Evolutionary conservation across 768 basidiomycete species (phyloP).

Genomic region (Calocybe indica): DNA sequence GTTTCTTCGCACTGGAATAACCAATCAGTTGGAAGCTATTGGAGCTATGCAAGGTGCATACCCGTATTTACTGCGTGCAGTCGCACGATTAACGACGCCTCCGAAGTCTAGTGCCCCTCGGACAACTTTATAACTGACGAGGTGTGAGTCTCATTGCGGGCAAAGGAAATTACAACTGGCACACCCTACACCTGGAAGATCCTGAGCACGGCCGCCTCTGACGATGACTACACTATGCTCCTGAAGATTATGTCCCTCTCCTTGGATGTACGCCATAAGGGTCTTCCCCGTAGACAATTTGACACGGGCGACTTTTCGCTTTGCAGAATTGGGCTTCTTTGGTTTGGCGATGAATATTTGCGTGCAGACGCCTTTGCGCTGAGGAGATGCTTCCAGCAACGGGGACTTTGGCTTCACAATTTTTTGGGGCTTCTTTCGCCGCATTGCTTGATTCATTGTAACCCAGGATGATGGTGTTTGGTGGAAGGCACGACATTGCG

Average conservation of each 20-base stretch:
- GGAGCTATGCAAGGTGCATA: conserved; percentile 24
- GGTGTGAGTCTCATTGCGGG: not conserved
- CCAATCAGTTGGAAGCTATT: too few relatives aligned
- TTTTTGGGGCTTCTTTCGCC: conserved; percentile 59
- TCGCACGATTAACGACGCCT: conserved; percentile 79
- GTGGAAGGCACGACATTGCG: conserved; percentile 52
- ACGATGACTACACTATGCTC: conserved; percentile 95
- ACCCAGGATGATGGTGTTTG: conserved; percentile 47
- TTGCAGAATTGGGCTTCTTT: conserved; percentile 98
- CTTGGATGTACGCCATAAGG: conserved; percentile 90
- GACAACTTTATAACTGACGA: conserved; percentile 84
- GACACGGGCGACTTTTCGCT: conserved; percentile 93
- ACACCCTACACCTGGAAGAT: conserved; percentile 95
- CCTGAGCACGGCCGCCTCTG: conserved; percentile 93
- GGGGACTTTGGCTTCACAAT: conserved; percentile 65
- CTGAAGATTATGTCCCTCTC: conserved; percentile 97
- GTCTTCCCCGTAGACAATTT: conserved; percentile 87
- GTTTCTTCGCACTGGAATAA: conserved; percentile 68
- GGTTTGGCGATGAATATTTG: conserved; percentile 78
- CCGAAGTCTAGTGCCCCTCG: conserved; percentile 89
- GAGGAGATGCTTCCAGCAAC: conserved; percentile 71
- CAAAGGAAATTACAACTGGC: conserved; percentile 14
- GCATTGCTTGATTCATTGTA: conserved; percentile 87
- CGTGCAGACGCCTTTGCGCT: conserved; percentile 89
- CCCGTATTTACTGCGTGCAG: conserved; percentile 91